A percentile compares a stretch with the other conserved stretches of the same genome.
These are phyloP conservation scores for Leishmania tropica DNA, from an alignment of 208 protist genomes.

Conservation along the genomic window DNA sequence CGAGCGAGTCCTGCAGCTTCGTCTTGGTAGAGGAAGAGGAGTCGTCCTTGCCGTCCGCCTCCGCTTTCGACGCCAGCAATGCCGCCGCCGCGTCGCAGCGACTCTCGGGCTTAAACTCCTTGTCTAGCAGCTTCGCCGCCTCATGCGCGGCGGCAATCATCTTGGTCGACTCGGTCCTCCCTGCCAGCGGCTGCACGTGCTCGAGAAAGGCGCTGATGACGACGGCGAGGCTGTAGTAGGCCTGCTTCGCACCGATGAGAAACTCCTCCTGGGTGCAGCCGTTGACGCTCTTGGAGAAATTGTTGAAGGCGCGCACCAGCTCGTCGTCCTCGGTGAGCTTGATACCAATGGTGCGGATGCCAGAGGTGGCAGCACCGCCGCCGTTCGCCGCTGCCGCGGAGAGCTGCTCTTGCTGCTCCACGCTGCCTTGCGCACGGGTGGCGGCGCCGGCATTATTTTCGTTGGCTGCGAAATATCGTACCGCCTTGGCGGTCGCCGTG, in stretches of 20 bases:
- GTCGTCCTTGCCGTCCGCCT: background rate
- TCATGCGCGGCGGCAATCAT: conserved; percentile 29
- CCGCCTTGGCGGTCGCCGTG: conserved; percentile 12
- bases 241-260: conserved; percentile 63
- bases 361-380: conserved; percentile 3
- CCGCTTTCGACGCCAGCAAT: background rate
- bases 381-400: background rate
- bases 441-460: conserved; percentile 3
- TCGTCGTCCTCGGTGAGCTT: conserved; percentile 39
- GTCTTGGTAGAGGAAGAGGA: conserved; percentile 2
- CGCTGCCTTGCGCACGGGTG: background rate
- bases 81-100: background rate
- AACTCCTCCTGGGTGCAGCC: conserved; percentile 68
- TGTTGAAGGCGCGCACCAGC: conserved; percentile 51
- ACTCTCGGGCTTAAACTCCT: conserved; percentile 20
- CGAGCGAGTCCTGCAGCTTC: conserved; percentile 27
- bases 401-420: conserved; percentile 18
- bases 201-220: conserved; percentile 40
- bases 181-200: conserved; percentile 16
- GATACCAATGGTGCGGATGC: conserved; percentile 33
- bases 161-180: conserved; percentile 27
- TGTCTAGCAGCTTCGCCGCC: conserved; percentile 30
- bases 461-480: conserved; percentile 18
- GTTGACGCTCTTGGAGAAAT: conserved; percentile 44
- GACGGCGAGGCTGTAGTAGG: conserved; percentile 63